These are phyloP conservation scores for Plasmodium gaboni DNA, from an alignment of 169 alveolate species.

Conservation along the genomic window DNA sequence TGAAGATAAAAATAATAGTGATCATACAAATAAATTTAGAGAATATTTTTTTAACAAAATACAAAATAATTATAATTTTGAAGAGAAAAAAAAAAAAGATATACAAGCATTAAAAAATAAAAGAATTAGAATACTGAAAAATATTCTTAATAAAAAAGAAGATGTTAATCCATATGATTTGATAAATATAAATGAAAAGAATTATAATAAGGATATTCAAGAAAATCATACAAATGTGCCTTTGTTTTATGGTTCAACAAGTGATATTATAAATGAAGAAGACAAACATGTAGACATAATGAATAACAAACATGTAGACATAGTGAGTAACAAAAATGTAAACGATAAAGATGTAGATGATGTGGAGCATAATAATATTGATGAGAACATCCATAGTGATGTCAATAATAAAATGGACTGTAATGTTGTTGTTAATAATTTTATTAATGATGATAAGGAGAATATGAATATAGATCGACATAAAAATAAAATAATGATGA, in stretches of 20 bases:
- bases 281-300: background rate
- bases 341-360: too few species aligned
- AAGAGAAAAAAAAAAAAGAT: slow-evolving; percentile 31
- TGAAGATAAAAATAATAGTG: background rate
- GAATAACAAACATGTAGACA: background rate
- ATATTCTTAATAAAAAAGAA: slow-evolving; percentile 21
- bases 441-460: background rate
- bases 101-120: slow-evolving; percentile 43
- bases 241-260: background rate
- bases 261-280: background rate
- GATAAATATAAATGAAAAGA: background rate
- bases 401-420: background rate
- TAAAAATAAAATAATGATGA: background rate
- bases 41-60: slow-evolving; percentile 15
- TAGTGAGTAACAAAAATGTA: too few species aligned
- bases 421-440: background rate
- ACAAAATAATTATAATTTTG: slow-evolving; percentile 23
- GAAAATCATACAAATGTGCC: slow-evolving; percentile 5
- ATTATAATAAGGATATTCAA: background rate
- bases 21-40: background rate
- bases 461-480: background rate
- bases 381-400: background rate
- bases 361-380: background rate
- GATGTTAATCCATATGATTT: slow-evolving; percentile 44
- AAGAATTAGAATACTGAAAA: slow-evolving; percentile 31